phyloP scores from a whole-genome alignment of 345 rosid species.

The Populus ilicifolia region DNA sequence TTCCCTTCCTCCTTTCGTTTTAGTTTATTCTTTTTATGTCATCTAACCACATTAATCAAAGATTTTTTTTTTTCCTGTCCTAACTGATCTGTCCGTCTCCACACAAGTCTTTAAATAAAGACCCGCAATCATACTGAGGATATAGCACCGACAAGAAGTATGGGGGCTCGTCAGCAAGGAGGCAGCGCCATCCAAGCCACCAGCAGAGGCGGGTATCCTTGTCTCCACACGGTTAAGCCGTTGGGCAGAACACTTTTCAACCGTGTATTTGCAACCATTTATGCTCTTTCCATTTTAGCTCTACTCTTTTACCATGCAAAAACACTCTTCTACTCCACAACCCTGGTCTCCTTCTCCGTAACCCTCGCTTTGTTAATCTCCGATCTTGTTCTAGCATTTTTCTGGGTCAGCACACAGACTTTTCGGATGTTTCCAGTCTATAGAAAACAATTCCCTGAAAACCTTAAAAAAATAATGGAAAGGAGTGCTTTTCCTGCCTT shows the following conservation, averaged over 20 bases:
- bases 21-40: no score
- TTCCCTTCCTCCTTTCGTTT: no score
- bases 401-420: slow-evolving; percentile 44
- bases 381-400: slow-evolving; percentile 55
- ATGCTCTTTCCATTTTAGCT: slow-evolving; percentile 48
- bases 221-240: slow-evolving; percentile 40
- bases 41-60: no score
- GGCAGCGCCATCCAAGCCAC: not conserved
- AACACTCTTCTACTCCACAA: slow-evolving; percentile 33
- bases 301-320: slow-evolving; percentile 46
- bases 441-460: slow-evolving; percentile 19
- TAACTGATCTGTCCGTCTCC: no score
- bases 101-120: no score
- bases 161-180: not conserved
- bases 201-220: not conserved
- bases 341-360: slow-evolving; percentile 13
- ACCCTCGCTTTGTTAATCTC: slow-evolving; percentile 39
- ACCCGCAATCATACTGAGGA: not conserved
- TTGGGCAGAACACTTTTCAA: slow-evolving; percentile 37
- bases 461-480: not conserved
- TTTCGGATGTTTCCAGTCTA: slow-evolving; percentile 7
- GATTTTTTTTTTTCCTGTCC: fast-evolving
- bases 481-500: slow-evolving; percentile 17
- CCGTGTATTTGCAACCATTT: slow-evolving; percentile 46
- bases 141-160: not conserved